Evolutionary conservation across 2,329 filamentous ascomycete species (phyloP).

Genomic region (Aspergillus sp.): DNA sequence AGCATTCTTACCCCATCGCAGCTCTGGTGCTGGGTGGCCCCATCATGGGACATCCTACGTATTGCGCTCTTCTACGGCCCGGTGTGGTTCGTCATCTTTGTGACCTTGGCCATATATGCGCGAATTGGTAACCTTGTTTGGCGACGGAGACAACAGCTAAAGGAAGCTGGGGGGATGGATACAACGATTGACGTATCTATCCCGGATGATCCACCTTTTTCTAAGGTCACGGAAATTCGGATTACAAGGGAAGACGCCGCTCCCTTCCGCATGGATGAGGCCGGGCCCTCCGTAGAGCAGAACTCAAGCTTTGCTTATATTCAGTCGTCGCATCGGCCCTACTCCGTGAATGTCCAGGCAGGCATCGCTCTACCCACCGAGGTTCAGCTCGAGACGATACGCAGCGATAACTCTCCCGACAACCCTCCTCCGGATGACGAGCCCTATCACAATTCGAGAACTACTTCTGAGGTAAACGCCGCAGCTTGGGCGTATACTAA

Average conservation of each 20-base stretch:
- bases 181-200: conserved; percentile 46
- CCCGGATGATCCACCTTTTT: conserved; percentile 39
- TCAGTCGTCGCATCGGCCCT: conserved; percentile 23
- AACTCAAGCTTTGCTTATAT: background rate
- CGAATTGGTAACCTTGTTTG: conserved; percentile 41
- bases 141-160: conserved; percentile 62
- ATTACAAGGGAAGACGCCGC: conserved; percentile 55
- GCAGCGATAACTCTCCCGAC: background rate
- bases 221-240: conserved; percentile 65
- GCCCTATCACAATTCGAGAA: background rate
- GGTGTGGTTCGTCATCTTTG: conserved; percentile 42
- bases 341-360: conserved; percentile 34
- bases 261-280: background rate
- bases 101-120: conserved; percentile 43
- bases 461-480: conserved; percentile 30
- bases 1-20: conserved; percentile 23
- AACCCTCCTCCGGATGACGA: background rate
- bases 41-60: conserved; percentile 68
- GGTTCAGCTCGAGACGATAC: conserved; percentile 10
- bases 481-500: conserved; percentile 42
- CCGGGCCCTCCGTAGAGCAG: background rate
- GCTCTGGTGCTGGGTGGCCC: conserved; percentile 78
- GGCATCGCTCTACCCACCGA: conserved; percentile 11
- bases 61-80: conserved; percentile 69
- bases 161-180: conserved; percentile 52